A percentile compares a stretch with the other conserved stretches of the same genome.
These are phyloP conservation scores for Thielaviopsis euricoi DNA, from an alignment of 2,329 filamentous ascomycete genomes.

Conservation along the genomic window DNA sequence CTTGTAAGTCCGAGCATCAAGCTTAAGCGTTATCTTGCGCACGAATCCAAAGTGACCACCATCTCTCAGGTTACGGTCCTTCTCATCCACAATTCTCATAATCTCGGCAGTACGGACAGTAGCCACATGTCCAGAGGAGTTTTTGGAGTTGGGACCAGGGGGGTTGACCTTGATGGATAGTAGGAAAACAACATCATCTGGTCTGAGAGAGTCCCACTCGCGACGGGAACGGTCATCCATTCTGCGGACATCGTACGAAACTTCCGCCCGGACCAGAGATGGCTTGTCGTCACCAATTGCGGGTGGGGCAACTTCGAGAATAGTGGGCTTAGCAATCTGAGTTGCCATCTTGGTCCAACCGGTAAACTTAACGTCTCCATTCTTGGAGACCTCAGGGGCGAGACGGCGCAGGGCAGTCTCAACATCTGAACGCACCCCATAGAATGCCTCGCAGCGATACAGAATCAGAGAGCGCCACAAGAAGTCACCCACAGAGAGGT, in stretches of 20 bases:
- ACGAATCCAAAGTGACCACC: conserved; percentile 34
- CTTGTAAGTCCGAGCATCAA: conserved; percentile 66
- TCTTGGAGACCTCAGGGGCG: conserved; percentile 47
- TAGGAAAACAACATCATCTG: conserved; percentile 81
- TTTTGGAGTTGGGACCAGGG: conserved; percentile 38
- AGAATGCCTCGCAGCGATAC: conserved; percentile 83
- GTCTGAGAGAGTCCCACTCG: conserved; percentile 80
- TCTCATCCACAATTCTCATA: conserved; percentile 72
- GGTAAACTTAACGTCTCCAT: conserved; percentile 56
- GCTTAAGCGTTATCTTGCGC: conserved; percentile 59
- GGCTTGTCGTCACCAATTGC: conserved; percentile 70
- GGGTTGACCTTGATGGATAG: conserved; percentile 37
- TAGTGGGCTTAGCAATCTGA: conserved; percentile 67
- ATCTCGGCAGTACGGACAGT: conserved; percentile 71
- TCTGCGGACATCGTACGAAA: conserved; percentile 66
- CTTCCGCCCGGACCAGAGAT: conserved; percentile 73
- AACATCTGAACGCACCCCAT: conserved; percentile 81
- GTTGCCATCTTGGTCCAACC: conserved; percentile 88
- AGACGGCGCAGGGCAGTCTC: conserved; percentile 67
- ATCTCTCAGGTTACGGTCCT: conserved; percentile 57
- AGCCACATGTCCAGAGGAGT: conserved; percentile 39
- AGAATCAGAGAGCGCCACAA: conserved; percentile 87
- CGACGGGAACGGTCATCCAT: conserved; percentile 58
- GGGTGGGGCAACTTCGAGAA: conserved; percentile 71
- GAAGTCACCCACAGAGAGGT: conserved; percentile 87